These are phyloP conservation scores for Barbarea vulgaris DNA, from an alignment of 345 rosid species.

Conservation along the genomic window DNA sequence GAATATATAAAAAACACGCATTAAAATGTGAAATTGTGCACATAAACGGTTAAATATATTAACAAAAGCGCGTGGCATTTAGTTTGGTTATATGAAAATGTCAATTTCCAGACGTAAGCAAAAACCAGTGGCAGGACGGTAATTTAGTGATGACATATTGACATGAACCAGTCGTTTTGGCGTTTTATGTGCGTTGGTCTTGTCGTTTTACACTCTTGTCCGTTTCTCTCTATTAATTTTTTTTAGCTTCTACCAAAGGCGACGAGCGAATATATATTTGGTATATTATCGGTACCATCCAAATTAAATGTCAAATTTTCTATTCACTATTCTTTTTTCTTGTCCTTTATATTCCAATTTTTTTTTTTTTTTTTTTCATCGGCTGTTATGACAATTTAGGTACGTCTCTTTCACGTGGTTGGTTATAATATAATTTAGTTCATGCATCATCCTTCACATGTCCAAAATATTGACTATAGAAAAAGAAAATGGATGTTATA, in stretches of 20 bases:
- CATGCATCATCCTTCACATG: neutral
- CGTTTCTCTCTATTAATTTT: neutral
- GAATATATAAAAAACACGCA: neutral
- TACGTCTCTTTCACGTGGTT: constrained; percentile 34
- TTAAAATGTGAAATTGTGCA: neutral
- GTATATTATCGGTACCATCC: constrained; percentile 7
- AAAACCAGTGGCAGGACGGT: constrained; percentile 20
- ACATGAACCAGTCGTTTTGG: constrained; percentile 19
- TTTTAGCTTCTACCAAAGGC: constrained; percentile 30
- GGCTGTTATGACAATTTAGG: constrained; percentile 1
- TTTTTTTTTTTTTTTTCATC: neutral
- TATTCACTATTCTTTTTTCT: neutral
- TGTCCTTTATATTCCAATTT: neutral
- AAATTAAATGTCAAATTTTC: constrained; percentile 6
- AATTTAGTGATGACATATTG: constrained; percentile 36
- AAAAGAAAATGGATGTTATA: neutral
- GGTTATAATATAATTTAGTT: constrained; percentile 6
- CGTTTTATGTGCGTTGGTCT: constrained; percentile 39
- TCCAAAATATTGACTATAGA: neutral
- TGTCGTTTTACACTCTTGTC: constrained; percentile 32
- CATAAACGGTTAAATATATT: neutral
- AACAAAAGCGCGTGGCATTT: constrained; percentile 2
- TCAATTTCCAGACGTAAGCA: constrained; percentile 3
- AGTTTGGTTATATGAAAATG: neutral
- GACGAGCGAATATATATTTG: constrained; percentile 14